Evolutionary conservation across 2,329 filamentous ascomycete genomes (phyloP), one percentile per base, ranked within the genome.

Genomic region (Cryphonectria nitschkei): DNA sequence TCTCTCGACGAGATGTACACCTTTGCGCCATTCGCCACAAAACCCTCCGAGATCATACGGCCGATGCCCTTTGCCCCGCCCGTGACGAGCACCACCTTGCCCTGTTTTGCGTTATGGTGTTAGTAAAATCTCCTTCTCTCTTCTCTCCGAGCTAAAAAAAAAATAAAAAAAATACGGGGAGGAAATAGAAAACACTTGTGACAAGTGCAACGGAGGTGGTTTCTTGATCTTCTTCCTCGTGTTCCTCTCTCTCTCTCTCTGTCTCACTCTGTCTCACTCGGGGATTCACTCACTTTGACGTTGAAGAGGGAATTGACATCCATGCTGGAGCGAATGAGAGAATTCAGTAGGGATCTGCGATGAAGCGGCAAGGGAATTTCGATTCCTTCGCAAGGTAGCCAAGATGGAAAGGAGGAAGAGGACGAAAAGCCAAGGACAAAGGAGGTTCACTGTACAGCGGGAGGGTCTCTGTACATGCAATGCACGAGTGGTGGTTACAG

Each of bases 1-100:
- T 91, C 88, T 75, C 90, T 85, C 7, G 88, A 91, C 7, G 88
- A 88, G 72, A 92, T 88, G 83, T 91, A 92, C 22, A 92, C 89
- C 66, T 83, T 87, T 52, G 86, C 86, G 70, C 89, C 88, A 79
- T 90, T 91, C 70, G 83, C 78, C n/a, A 91, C 84, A 79, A 90
- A 91, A 70, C 88, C 90, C 70, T 89, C 83, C 43, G 88, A 87
- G 73, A 92, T 92, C 89, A 92, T 92, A 71, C 86, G 87, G 22
- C 90, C 90, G 73, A 92, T 88, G 74, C 89, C 89, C 77, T 90
- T 87, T 62, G 84, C 86, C 67, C 86, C 85, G 73, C 87, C 87
- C 6, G 87, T 89, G 67, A 89, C 82, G 71, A 89, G 83, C 75
- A 88, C 85, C 67, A 87, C 85, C 81, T 89, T 89, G 78, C 82